phyloP scores from a whole-genome alignment of 345 rosid species.

The Rhodamnia argentea region DNA sequence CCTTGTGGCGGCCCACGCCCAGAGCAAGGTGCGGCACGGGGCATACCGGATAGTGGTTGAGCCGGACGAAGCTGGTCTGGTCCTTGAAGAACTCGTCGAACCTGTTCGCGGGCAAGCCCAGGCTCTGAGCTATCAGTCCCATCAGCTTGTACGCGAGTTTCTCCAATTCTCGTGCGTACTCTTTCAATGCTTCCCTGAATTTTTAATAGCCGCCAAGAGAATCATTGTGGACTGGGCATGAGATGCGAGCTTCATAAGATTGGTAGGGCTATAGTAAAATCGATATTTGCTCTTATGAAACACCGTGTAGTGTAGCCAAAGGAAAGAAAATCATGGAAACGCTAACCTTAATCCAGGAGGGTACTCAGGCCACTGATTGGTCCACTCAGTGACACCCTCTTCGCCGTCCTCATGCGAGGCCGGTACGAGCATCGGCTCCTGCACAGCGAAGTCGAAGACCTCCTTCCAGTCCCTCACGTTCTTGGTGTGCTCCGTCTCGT shows the following conservation, averaged over 20 bases:
- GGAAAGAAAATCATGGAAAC: slow-evolving; percentile 7
- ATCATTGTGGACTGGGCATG: not conserved
- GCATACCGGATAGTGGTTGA: slow-evolving; percentile 18
- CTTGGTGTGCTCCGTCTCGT: slow-evolving; percentile 54
- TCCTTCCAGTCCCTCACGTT: slow-evolving; percentile 63
- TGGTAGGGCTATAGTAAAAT: not conserved
- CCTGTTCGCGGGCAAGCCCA: slow-evolving; percentile 32
- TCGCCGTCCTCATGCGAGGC: slow-evolving; percentile 32
- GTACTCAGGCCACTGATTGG: slow-evolving; percentile 46
- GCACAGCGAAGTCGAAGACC: slow-evolving; percentile 40
- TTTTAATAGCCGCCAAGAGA: not conserved
- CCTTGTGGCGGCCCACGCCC: slow-evolving; percentile 23
- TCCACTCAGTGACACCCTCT: slow-evolving; percentile 11
- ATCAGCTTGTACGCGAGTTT: slow-evolving; percentile 27
- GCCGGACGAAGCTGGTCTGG: slow-evolving; percentile 24
- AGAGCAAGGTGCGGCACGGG: slow-evolving; percentile 15
- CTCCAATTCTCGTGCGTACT: slow-evolving; percentile 35
- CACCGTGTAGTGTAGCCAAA: not conserved
- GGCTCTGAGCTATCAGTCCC: slow-evolving; percentile 45
- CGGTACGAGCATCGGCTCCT: slow-evolving; percentile 37
- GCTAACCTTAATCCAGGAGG: slow-evolving; percentile 39
- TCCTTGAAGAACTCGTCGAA: slow-evolving; percentile 33
- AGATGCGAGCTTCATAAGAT: not conserved
- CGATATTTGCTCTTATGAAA: not conserved
- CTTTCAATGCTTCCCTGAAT: slow-evolving; percentile 32